Evolutionary conservation across 768 basidiomycete species (phyloP).

Genomic region (Amanita pallidorosea): DNA sequence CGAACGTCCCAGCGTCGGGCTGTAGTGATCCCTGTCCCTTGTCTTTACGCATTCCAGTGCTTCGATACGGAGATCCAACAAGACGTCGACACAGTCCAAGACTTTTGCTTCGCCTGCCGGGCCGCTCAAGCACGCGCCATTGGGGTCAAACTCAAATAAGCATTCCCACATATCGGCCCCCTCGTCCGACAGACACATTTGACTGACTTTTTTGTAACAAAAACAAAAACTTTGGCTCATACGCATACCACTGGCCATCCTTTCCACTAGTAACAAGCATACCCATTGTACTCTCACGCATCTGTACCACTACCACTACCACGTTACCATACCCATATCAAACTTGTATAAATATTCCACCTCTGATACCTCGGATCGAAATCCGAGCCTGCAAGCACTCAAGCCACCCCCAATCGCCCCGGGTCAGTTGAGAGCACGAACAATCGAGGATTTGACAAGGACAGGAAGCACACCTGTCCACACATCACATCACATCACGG

Average conservation of each 20-base stretch:
- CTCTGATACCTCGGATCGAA: too few relatives aligned
- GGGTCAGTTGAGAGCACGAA: neutral
- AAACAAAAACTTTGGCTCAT: too few relatives aligned
- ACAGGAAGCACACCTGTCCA: conserved; percentile 15
- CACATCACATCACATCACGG: neutral
- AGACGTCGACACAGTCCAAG: conserved; percentile 60
- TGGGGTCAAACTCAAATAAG: conserved; percentile 4
- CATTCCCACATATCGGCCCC: neutral
- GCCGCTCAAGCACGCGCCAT: conserved; percentile 37
- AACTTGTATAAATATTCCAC: too few relatives aligned
- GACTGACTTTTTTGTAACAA: too few relatives aligned
- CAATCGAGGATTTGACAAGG: conserved; percentile 9
- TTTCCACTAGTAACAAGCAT: too few relatives aligned
- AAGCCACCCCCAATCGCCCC: neutral
- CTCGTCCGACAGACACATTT: neutral
- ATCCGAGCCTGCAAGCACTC: too few relatives aligned
- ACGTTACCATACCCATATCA: too few relatives aligned
- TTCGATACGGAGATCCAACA: conserved; percentile 61
- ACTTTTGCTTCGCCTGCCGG: conserved; percentile 61
- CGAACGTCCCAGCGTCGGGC: neutral
- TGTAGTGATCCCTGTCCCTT: conserved; percentile 1
- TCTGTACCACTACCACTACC: too few relatives aligned
- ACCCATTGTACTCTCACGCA: too few relatives aligned
- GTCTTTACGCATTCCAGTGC: conserved; percentile 30
- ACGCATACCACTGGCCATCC: too few relatives aligned